These are phyloP conservation scores for Aspergillus fumigatus DNA, from an alignment of 2,329 filamentous ascomycete genomes.

Conservation along the genomic window DNA sequence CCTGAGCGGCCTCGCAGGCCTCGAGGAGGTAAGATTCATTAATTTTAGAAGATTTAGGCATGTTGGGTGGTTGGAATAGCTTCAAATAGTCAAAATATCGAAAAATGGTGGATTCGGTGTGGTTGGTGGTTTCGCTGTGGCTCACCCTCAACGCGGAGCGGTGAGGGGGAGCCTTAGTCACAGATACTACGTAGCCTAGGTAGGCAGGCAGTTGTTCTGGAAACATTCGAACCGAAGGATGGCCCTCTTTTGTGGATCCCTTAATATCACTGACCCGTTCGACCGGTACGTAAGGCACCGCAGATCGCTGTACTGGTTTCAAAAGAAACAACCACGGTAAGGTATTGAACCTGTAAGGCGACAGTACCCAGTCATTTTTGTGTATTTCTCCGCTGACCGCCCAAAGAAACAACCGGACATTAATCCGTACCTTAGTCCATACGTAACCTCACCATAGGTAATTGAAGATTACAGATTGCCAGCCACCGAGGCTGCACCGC, in stretches of 20 bases:
- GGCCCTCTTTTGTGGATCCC: constrained; percentile 3
- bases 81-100: too few relatives aligned
- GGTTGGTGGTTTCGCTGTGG: too few relatives aligned
- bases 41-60: too few relatives aligned
- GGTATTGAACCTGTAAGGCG: neutral
- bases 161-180: too few relatives aligned
- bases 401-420: neutral
- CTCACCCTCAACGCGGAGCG: too few relatives aligned
- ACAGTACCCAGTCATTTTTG: constrained; percentile 2
- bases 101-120: too few relatives aligned
- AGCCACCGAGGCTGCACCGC: neutral
- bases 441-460: too few relatives aligned
- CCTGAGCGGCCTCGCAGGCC: too few relatives aligned
- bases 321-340: neutral
- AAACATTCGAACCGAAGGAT: constrained; percentile 7
- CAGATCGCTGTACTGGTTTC: neutral
- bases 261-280: neutral
- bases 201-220: constrained; percentile 12
- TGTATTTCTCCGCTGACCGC: constrained; percentile 1
- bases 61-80: too few relatives aligned
- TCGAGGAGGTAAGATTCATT: too few relatives aligned
- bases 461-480: neutral
- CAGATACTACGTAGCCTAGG: too few relatives aligned
- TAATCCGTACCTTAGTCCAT: neutral
- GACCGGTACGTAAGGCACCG: neutral